Conservation (phyloP, 2,329 filamentous ascomycete species). For the Talaromyces atroroseus region DNA sequence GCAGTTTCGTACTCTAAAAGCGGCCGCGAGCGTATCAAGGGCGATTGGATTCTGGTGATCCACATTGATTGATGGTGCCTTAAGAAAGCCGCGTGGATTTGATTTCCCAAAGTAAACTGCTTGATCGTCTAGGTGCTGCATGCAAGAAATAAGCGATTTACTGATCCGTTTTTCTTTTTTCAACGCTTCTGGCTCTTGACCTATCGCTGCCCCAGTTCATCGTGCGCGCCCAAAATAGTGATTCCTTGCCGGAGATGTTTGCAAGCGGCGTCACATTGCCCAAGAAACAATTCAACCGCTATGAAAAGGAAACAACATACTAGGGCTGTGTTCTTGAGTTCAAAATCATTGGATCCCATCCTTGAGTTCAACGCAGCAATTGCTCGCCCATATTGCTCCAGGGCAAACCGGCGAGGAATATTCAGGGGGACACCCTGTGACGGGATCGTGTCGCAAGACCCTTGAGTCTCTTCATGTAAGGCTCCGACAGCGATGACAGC, state of each 20-base stretch:
- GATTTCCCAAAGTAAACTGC: neutral
- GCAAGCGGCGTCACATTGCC: neutral
- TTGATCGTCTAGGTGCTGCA: neutral
- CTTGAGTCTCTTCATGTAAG: neutral
- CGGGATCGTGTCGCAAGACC: neutral
- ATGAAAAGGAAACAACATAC: neutral
- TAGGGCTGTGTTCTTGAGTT: neutral
- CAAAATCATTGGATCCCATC: neutral
- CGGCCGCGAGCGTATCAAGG: neutral
- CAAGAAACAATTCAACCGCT: neutral
- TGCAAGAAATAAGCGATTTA: neutral
- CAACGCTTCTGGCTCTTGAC: neutral
- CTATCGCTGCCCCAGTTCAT: neutral
- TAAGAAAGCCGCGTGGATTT: neutral
- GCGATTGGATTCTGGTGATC: neutral
- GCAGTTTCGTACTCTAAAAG: neutral
- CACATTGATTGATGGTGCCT: neutral
- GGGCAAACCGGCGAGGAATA: neutral
- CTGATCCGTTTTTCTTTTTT: neutral
- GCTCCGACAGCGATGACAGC: neutral
- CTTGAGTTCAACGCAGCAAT: neutral
- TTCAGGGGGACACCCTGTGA: neutral
- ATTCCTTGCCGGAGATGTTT: neutral
- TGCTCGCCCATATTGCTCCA: neutral
- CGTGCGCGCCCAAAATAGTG: neutral